Percentiles rank a stretch among this genome's conserved stretches.
Conservation (phyloP, 2,329 filamentous ascomycete genomes). For the Fusarium solani-melongenae region DNA sequence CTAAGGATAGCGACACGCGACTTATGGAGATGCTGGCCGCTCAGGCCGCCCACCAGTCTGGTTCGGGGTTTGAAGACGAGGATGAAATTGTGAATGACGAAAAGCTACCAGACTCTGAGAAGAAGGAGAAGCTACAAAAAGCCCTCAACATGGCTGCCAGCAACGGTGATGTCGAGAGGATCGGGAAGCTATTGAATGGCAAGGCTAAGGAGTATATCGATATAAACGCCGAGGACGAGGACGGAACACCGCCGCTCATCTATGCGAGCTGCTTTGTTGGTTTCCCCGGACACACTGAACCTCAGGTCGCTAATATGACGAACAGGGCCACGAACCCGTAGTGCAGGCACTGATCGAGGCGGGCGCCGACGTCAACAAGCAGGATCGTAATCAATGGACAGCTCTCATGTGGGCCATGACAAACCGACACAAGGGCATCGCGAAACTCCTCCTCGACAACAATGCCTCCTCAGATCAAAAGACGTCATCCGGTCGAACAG, state of each 20-base stretch:
- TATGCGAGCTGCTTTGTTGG: constrained; percentile 97
- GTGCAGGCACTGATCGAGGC: constrained; percentile 86
- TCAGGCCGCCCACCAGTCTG: constrained; percentile 85
- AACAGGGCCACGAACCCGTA: constrained; percentile 86
- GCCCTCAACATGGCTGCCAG: constrained; percentile 94
- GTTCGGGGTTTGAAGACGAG: constrained; percentile 79
- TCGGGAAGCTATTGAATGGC: constrained; percentile 80
- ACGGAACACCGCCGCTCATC: constrained; percentile 95
- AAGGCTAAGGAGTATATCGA: constrained; percentile 81
- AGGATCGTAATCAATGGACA: constrained; percentile 97
- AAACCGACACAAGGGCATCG: constrained; percentile 95
- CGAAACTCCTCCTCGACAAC: constrained; percentile 90
- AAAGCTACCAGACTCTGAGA: constrained; percentile 79
- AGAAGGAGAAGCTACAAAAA: constrained; percentile 84
- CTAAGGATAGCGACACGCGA: constrained; percentile 82
- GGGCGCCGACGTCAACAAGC: constrained; percentile 88
- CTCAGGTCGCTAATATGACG: constrained; percentile 3
- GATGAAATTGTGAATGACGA: constrained; percentile 81
- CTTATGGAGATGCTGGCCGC: constrained; percentile 96
- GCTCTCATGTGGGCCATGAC: constrained; percentile 99
- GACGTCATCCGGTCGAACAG: constrained; percentile 91
- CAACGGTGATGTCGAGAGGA: constrained; percentile 89
- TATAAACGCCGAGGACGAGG: constrained; percentile 88
- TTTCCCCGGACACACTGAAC: constrained; percentile 15
- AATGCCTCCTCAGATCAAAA: constrained; percentile 96